Conservation (phyloP, 2,329 filamentous ascomycete species). For the Aspergillus piperis region DNA sequence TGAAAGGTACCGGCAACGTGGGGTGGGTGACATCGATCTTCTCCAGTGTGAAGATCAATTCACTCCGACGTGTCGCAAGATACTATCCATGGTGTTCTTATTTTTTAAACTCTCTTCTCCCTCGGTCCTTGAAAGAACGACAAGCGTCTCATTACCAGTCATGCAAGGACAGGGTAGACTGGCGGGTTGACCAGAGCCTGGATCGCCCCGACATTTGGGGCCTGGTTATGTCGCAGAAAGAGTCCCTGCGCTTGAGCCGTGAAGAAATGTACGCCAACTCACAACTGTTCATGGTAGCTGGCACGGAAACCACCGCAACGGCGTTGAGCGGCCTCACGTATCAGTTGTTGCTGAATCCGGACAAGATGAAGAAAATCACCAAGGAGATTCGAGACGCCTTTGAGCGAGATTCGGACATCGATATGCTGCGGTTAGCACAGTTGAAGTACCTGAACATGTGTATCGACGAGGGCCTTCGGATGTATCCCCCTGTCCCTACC, state of each 20-base stretch:
- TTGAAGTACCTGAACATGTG: constrained; percentile 47
- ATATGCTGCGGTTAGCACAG: constrained; percentile 11
- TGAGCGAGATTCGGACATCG: constrained; percentile 15
- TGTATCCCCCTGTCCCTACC: constrained; percentile 49
- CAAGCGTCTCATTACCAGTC: constrained; percentile 8
- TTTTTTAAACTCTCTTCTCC: background rate
- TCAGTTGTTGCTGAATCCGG: constrained; percentile 43
- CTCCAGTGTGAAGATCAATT: constrained; percentile 10
- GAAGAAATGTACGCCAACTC: constrained; percentile 21
- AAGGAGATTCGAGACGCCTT: constrained; percentile 42
- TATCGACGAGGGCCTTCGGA: constrained; percentile 49
- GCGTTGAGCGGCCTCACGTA: constrained; percentile 45
- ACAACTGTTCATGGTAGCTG: constrained; percentile 44
- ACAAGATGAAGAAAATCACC: constrained; percentile 40
- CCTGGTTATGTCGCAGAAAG: constrained; percentile 15
- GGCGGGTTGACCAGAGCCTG: constrained; percentile 1
- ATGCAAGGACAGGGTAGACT: constrained; percentile 11
- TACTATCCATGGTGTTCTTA: constrained; percentile 5
- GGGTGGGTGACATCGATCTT: constrained; percentile 15
- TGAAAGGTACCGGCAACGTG: constrained; percentile 7
- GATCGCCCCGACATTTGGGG: constrained; percentile 19
- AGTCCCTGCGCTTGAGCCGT: constrained; percentile 8
- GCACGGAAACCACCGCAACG: constrained; percentile 56
- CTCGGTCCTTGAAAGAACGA: constrained; percentile 1
- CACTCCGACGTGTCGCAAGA: constrained; percentile 4